These are phyloP conservation scores for Coemansia sp. DNA, from an alignment of 192 early-diverging fungal genomes.

Conservation along the genomic window DNA sequence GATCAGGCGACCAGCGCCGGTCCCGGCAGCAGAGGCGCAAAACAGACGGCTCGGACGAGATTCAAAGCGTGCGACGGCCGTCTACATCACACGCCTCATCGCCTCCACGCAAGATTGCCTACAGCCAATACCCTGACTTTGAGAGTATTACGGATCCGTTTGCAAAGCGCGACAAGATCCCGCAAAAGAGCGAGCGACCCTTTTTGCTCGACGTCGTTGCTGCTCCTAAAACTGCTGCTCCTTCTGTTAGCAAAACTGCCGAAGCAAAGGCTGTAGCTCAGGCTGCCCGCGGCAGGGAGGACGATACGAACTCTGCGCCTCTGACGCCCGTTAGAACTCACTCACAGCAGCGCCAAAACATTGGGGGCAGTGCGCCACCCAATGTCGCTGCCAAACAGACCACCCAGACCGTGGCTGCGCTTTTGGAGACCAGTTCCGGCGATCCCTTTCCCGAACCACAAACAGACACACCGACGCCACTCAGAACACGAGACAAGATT, in stretches of 20 bases:
- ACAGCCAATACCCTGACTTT: conserved; percentile 56
- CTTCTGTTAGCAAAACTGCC: neutral
- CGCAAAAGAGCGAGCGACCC: conserved; percentile 32
- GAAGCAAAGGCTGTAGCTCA: neutral
- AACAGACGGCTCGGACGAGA: conserved; percentile 33
- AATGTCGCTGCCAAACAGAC: conserved; percentile 5
- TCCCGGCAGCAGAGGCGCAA: conserved; percentile 34
- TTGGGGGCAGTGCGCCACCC: neutral
- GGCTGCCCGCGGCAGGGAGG: neutral
- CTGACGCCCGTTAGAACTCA: neutral
- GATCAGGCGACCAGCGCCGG: conserved; percentile 21
- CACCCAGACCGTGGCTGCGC: conserved; percentile 9
- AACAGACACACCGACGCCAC: conserved; percentile 17
- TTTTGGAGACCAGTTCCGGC: neutral
- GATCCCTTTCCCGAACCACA: neutral
- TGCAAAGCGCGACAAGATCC: conserved; percentile 58
- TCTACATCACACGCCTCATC: conserved; percentile 35
- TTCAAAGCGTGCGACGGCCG: conserved; percentile 19
- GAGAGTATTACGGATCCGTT: conserved; percentile 53
- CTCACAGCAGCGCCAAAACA: neutral
- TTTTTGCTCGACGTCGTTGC: conserved; percentile 11
- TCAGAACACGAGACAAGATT: conserved; percentile 38
- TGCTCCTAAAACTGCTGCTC: neutral
- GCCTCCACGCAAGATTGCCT: conserved; percentile 33
- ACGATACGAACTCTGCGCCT: neutral